These are phyloP conservation scores for Mortierella sp. DNA, from an alignment of 371 early-diverging fungal species.

Conservation along the genomic window DNA sequence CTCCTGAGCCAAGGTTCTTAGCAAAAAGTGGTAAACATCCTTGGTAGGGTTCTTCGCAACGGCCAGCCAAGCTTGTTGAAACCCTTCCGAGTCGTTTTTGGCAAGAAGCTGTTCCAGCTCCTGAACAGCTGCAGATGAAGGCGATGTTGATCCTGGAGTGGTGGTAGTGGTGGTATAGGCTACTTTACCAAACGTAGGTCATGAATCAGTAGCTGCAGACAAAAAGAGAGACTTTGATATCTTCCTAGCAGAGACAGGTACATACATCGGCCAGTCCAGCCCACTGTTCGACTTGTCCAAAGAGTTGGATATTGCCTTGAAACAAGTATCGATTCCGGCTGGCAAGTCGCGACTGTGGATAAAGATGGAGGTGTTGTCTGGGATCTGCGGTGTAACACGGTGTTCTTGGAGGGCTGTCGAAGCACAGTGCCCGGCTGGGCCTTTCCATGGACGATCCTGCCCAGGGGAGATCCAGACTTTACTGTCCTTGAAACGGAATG, in stretches of 20 bases:
- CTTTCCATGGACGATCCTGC: slow-evolving; percentile 11
- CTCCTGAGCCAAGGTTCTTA: slow-evolving; percentile 25
- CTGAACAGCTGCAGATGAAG: slow-evolving; percentile 11
- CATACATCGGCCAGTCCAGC: slow-evolving; percentile 13
- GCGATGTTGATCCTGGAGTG: slow-evolving; percentile 6
- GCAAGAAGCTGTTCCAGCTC: slow-evolving; percentile 34
- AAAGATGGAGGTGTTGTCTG: not conserved
- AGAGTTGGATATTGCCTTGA: not conserved
- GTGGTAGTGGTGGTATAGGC: not conserved
- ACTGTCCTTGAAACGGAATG: slow-evolving; percentile 17
- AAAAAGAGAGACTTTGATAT: not conserved
- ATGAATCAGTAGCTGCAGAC: not conserved
- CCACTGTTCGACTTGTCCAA: not conserved
- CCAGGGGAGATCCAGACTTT: slow-evolving; percentile 24
- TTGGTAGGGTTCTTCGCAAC: slow-evolving; percentile 10
- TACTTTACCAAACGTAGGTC: not conserved
- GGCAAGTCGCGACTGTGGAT: not conserved
- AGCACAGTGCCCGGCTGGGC: slow-evolving; percentile 3
- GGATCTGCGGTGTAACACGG: not conserved
- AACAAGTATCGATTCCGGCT: not conserved
- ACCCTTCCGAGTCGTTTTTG: slow-evolving; percentile 33
- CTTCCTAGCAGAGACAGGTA: not conserved
- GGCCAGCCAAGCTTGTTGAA: slow-evolving; percentile 28
- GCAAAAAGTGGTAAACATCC: slow-evolving; percentile 34
- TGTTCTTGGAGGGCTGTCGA: slow-evolving; percentile 19